Conservation (phyloP, 257 asterid genomes). For the Capsicum rhomboideum region DNA sequence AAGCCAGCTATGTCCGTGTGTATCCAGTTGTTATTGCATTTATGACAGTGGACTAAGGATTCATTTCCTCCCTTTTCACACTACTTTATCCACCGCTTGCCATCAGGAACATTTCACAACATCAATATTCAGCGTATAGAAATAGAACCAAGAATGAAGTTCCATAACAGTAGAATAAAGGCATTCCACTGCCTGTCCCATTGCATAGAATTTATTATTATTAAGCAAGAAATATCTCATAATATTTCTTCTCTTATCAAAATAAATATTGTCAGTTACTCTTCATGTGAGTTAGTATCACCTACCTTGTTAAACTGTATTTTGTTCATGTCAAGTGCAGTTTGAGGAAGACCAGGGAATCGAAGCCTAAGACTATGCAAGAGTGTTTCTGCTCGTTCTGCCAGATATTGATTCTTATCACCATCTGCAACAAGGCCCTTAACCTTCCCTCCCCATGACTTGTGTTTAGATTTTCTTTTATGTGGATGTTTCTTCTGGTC, state of each 20-base stretch:
- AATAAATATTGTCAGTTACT: neutral
- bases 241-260: neutral
- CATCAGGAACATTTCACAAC: neutral
- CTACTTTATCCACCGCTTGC: neutral
- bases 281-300: neutral
- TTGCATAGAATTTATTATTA: neutral
- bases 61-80: neutral
- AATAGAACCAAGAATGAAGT: neutral
- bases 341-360: slow-evolving; percentile 95
- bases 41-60: neutral
- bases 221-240: neutral
- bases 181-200: neutral
- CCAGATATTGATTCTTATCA: slow-evolving; percentile 53
- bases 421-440: slow-evolving; percentile 68
- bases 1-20: neutral
- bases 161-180: neutral
- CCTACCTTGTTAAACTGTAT: slow-evolving; percentile 91
- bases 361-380: slow-evolving; percentile 66
- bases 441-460: slow-evolving; percentile 82
- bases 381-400: slow-evolving; percentile 74
- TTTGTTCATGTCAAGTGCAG: slow-evolving; percentile 92
- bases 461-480: slow-evolving; percentile 46
- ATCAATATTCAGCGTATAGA: neutral
- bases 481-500: slow-evolving; percentile 52
- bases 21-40: neutral